These are phyloP conservation scores for Exobasidium rhododendri DNA, from an alignment of 1,284 basidiomycete species.

Conservation along the genomic window DNA sequence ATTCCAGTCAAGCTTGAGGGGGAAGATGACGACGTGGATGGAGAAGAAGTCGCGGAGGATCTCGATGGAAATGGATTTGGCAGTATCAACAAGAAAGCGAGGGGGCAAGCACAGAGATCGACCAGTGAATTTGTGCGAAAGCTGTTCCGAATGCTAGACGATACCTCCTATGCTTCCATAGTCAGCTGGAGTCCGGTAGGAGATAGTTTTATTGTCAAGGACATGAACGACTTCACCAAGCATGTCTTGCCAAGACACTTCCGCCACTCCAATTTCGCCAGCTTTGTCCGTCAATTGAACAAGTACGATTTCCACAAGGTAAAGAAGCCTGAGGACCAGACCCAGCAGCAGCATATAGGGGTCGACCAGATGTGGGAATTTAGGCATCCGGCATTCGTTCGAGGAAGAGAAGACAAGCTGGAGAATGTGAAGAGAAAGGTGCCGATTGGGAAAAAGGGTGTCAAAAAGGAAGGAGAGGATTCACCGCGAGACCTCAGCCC, in stretches of 20 bases:
- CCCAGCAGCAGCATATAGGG: constrained; percentile 55
- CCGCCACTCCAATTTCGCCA: constrained; percentile 93
- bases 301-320: constrained; percentile 99
- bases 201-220: constrained; percentile 92
- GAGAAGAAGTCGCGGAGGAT: constrained; percentile 2
- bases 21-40: neutral
- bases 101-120: constrained; percentile 22
- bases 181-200: constrained; percentile 84
- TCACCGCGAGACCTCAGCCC: constrained; percentile 29
- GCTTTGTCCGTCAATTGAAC: constrained; percentile 70
- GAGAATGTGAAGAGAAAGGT: constrained; percentile 87
- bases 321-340: constrained; percentile 68
- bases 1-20: neutral
- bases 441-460: constrained; percentile 62
- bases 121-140: constrained; percentile 86
- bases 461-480: constrained; percentile 19
- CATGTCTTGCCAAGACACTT: constrained; percentile 89
- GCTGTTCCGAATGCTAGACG: constrained; percentile 80
- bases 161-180: constrained; percentile 68
- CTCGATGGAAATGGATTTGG: neutral
- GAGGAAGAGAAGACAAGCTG: constrained; percentile 70
- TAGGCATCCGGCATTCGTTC: constrained; percentile 79
- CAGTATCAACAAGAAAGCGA: neutral
- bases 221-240: constrained; percentile 97
- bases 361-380: constrained; percentile 84